These are phyloP conservation scores for Exophiala bonariae DNA, from an alignment of 2,329 filamentous ascomycete genomes.

Conservation along the genomic window DNA sequence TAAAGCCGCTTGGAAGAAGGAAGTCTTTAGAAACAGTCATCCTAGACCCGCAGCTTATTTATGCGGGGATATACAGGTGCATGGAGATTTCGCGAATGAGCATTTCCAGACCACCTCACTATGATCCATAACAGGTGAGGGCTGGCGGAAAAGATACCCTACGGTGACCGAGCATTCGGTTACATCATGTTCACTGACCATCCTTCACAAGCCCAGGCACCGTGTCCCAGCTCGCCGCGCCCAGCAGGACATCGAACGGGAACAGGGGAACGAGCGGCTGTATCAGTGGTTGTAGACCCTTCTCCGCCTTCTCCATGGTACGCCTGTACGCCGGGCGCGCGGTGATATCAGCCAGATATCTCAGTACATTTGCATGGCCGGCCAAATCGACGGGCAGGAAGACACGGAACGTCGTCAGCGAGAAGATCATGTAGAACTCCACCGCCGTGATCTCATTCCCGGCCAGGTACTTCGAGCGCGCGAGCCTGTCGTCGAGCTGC, in stretches of 20 bases:
- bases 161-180: too few species aligned
- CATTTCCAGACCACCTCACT: too few species aligned
- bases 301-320: neutral
- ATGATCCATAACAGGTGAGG: too few species aligned
- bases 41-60: too few species aligned
- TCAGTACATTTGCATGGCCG: slow-evolving; percentile 45
- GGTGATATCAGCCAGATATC: slow-evolving; percentile 38
- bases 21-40: too few species aligned
- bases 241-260: slow-evolving; percentile 42
- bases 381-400: slow-evolving; percentile 48
- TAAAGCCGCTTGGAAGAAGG: too few species aligned
- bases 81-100: too few species aligned
- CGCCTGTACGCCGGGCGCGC: too few species aligned
- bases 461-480: slow-evolving; percentile 40
- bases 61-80: too few species aligned
- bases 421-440: slow-evolving; percentile 64
- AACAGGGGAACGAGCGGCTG: neutral
- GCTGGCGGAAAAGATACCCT: too few species aligned
- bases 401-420: slow-evolving; percentile 62
- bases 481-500: slow-evolving; percentile 33
- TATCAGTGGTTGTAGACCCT: neutral
- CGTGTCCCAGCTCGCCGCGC: slow-evolving; percentile 9
- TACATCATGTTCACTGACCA: too few species aligned
- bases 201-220: neutral
- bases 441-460: slow-evolving; percentile 62